phyloP scores from a whole-genome alignment of 2,329 filamentous ascomycete genomes.

The Aspergillus intermedius region DNA sequence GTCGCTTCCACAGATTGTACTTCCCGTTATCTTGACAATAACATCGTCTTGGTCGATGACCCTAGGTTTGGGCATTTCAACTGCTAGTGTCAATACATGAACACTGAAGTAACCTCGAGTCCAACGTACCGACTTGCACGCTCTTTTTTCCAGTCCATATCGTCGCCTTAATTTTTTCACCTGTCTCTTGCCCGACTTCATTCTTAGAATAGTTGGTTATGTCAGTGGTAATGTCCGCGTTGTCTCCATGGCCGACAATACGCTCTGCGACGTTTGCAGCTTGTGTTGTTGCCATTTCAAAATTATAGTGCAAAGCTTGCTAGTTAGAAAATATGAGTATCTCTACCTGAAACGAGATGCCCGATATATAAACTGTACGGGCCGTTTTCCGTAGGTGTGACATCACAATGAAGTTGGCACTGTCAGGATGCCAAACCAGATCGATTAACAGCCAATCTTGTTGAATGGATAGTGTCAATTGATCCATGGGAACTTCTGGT shows the following conservation, averaged over 20 bases:
- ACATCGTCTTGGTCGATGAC: conserved; percentile 69
- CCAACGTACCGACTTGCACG: conserved; percentile 55
- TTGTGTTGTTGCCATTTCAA: conserved; percentile 54
- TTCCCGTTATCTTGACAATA: conserved; percentile 69
- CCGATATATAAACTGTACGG: background rate
- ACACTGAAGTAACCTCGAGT: background rate
- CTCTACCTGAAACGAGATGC: background rate
- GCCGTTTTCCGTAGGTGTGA: conserved; percentile 1
- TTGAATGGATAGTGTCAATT: too few relatives aligned
- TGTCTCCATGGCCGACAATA: conserved; percentile 54
- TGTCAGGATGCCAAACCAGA: background rate
- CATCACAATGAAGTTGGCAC: conserved; percentile 13
- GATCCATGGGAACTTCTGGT: too few relatives aligned
- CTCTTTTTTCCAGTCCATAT: conserved; percentile 77
- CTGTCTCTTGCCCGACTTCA: conserved; percentile 44
- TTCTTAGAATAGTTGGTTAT: conserved; percentile 59
- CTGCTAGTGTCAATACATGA: conserved; percentile 20
- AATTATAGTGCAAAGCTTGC: background rate
- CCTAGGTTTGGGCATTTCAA: conserved; percentile 62
- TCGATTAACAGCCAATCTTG: background rate
- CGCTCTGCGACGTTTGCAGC: conserved; percentile 63
- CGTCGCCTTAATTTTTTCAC: conserved; percentile 69
- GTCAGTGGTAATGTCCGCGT: conserved; percentile 61
- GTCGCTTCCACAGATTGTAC: conserved; percentile 57
- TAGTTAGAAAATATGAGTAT: background rate